A percentile compares a stretch with the other conserved stretches of the same genome.
Evolutionary conservation across 768 basidiomycete genomes (phyloP).

Genomic region (Dioszegia aurantiaca): DNA sequence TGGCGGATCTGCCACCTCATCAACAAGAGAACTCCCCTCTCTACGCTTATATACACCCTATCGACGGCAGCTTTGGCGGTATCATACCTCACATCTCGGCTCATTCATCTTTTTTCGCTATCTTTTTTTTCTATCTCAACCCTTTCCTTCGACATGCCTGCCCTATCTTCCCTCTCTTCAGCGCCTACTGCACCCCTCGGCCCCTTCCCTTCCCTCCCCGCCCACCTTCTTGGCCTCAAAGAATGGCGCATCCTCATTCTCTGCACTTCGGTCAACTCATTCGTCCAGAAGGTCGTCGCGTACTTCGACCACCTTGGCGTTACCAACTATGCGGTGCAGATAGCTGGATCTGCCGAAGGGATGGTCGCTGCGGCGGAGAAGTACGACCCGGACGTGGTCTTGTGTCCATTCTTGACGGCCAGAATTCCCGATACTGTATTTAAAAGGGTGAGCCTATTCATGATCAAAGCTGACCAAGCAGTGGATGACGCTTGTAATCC

Average conservation of each 20-base stretch:
- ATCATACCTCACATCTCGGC: no score
- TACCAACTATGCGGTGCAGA: conserved; percentile 33
- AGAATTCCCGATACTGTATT: conserved; percentile 36
- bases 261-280: conserved; percentile 41
- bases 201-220: conserved; percentile 22
- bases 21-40: no score
- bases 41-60: no score
- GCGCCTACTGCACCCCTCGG: conserved; percentile 20
- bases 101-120: no score
- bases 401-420: conserved; percentile 46
- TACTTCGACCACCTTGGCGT: conserved; percentile 34
- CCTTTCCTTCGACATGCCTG: background rate
- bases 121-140: background rate
- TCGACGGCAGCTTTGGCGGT: no score
- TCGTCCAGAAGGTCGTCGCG: conserved; percentile 33
- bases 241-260: conserved; percentile 34
- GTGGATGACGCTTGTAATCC: conserved; percentile 45
- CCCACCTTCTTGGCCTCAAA: conserved; percentile 14
- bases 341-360: conserved; percentile 35
- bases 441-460: conserved; percentile 29
- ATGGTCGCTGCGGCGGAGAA: conserved; percentile 32
- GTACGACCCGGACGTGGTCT: conserved; percentile 26
- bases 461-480: conserved; percentile 16
- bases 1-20: no score
- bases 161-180: background rate